phyloP scores from a whole-genome alignment of 2,329 filamentous ascomycete genomes.

The Colletotrichum godetiae region DNA sequence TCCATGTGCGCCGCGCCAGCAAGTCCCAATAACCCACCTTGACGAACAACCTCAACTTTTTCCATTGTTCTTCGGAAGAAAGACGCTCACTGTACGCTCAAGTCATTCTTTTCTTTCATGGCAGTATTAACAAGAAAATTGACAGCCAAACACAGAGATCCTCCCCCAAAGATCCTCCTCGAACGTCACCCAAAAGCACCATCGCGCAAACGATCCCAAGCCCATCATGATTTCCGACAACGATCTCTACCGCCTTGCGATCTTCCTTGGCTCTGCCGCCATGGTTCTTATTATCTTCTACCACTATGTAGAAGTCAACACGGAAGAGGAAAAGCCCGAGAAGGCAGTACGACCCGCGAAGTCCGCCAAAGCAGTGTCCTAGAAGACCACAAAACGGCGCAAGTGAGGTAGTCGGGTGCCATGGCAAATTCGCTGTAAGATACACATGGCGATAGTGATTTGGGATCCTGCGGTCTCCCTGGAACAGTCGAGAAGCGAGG shows the following conservation, averaged over 20 bases:
- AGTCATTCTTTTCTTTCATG: background rate
- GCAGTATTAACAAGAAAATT: background rate
- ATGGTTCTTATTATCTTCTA: constrained; percentile 96
- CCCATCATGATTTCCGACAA: constrained; percentile 91
- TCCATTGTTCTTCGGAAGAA: background rate
- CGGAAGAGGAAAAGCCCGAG: constrained; percentile 42
- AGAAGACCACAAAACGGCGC: background rate
- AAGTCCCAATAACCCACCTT: background rate
- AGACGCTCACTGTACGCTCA: background rate
- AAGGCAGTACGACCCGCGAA: constrained; percentile 20
- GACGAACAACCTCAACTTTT: background rate
- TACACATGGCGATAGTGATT: background rate
- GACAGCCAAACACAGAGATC: background rate
- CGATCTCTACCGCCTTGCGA: constrained; percentile 89
- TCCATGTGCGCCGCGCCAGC: constrained; percentile 3
- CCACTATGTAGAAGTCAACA: constrained; percentile 97
- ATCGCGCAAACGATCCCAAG: constrained; percentile 11
- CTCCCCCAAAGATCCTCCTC: constrained; percentile 30
- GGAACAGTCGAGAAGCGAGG: background rate
- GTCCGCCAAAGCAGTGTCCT: constrained; percentile 24
- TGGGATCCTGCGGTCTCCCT: background rate
- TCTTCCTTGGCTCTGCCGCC: constrained; percentile 89
- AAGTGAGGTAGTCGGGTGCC: background rate
- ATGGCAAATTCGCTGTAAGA: background rate
- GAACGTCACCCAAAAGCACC: constrained; percentile 34